These are phyloP conservation scores for Exophiala aquamarina DNA, from an alignment of 2,329 filamentous ascomycete genomes.

Conservation along the genomic window DNA sequence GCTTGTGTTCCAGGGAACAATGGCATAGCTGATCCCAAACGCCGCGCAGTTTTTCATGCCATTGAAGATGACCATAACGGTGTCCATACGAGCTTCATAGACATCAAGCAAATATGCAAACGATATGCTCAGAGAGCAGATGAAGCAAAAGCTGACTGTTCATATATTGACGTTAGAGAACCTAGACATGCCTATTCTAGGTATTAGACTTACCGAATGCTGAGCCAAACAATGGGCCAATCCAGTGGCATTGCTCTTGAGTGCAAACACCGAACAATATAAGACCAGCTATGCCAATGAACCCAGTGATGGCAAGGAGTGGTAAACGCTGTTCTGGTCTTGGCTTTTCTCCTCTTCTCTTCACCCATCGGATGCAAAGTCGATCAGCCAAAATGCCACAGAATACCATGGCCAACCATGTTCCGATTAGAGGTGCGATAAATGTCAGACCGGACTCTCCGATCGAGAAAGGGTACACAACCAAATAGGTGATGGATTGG, in stretches of 20 bases:
- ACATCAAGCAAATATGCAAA: slow-evolving; percentile 17
- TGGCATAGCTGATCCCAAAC: slow-evolving; percentile 17
- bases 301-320: slow-evolving; percentile 10
- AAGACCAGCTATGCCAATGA: slow-evolving; percentile 10
- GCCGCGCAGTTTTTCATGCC: slow-evolving; percentile 17
- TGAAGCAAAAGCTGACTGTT: slow-evolving; percentile 15
- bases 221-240: slow-evolving; percentile 12
- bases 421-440: slow-evolving; percentile 14
- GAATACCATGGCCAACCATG: slow-evolving; percentile 15
- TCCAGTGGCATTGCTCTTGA: slow-evolving; percentile 14
- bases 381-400: slow-evolving; percentile 15
- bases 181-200: not conserved
- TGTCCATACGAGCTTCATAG: slow-evolving; percentile 16
- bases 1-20: slow-evolving; percentile 15
- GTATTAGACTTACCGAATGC: slow-evolving; percentile 1
- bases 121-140: slow-evolving; percentile 9
- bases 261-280: slow-evolving; percentile 16
- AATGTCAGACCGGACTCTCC: slow-evolving; percentile 42
- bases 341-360: slow-evolving; percentile 5
- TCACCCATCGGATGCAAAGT: slow-evolving; percentile 5
- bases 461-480: slow-evolving; percentile 60
- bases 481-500: slow-evolving; percentile 58
- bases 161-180: no score
- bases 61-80: slow-evolving; percentile 18
- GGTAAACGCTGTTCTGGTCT: slow-evolving; percentile 15